phyloP scores from a whole-genome alignment of 805 yeast species.

The Brettanomyces sp. region DNA sequence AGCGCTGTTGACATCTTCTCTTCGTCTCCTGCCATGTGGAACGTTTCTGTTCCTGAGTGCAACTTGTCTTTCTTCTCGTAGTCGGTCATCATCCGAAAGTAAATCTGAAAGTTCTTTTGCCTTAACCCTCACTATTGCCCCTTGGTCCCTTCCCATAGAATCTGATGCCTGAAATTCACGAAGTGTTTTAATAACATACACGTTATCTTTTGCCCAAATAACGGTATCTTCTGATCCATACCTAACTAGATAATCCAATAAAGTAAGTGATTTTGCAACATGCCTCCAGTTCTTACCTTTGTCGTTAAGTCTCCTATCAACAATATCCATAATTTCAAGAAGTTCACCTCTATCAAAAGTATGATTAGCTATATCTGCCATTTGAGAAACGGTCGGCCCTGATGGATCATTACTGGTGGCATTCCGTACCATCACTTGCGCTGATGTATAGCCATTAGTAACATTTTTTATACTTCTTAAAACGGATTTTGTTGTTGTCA shows the following conservation, averaged over 20 bases:
- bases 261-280: conserved; percentile 81
- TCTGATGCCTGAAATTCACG: conserved; percentile 83
- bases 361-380: conserved; percentile 74
- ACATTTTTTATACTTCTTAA: conserved; percentile 83
- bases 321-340: conserved; percentile 86
- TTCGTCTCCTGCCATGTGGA: conserved; percentile 7
- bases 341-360: conserved; percentile 68
- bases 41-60: conserved; percentile 9
- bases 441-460: conserved; percentile 78
- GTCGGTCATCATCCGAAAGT: conserved; percentile 72
- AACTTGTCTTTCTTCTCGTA: conserved; percentile 54
- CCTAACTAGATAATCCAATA: conserved; percentile 80
- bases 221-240: conserved; percentile 85
- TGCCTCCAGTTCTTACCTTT: conserved; percentile 98
- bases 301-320: conserved; percentile 85
- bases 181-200: conserved; percentile 80
- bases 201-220: conserved; percentile 82
- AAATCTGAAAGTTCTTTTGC: conserved; percentile 83
- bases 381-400: conserved; percentile 72
- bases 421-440: conserved; percentile 82
- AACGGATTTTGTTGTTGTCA: conserved; percentile 24
- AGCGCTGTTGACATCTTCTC: conserved; percentile 6
- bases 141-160: conserved; percentile 74
- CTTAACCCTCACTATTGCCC: conserved; percentile 78
- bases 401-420: conserved; percentile 84